Base-by-base conservation (phyloP, 2,329 filamentous ascomycete species). In the Trichoderma sp. region DNA sequence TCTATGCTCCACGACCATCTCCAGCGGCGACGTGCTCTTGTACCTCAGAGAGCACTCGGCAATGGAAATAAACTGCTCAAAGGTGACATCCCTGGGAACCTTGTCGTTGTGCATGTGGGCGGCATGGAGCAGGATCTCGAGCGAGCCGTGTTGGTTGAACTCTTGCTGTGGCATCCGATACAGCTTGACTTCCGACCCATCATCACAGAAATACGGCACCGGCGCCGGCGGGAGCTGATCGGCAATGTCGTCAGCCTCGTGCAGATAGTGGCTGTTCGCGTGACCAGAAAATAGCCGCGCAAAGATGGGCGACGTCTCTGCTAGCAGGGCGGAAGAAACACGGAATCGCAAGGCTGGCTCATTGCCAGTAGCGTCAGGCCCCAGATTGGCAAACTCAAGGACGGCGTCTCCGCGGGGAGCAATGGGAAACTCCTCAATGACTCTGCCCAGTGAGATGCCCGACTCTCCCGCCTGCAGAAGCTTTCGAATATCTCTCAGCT, bases 91-190 rank as follows among this genome's bases (percentile, higher is more conserved):
- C 7, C 80, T 77, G 0, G 84, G 84, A 5, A 86, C 75, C 64
- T 78, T 75, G 7, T 81, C 77, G 54, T 79, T 80, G 67, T 84
- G 84, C 77, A 83, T 79, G 70, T 86, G 84, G 0, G 84, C 84
- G 2, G 84, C 85, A 67, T 85, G 80, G 2, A 87, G 75, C 1
- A 87, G 70, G 1, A 82, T 81, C 68, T 82, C 80, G 12, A 86
- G 72, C 0, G 81, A 77, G 3, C 76, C 72, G 2, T 81, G 67
- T 2, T 72, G 74, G 63, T 86, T 84, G 6, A 78, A 69, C 70
- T 86, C 84, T 32, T 78, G 72, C 70, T 86, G 84, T 2, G 84
- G 83, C 84, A 87, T 86, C 12, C 82, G 80, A 69, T 84, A 86
- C 1, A 86, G 71, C 70, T 76, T 81, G 2, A 80, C 80, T 69